Conservation (phyloP, 2,329 filamentous ascomycete genomes). For the Monilinia fructicola region DNA sequence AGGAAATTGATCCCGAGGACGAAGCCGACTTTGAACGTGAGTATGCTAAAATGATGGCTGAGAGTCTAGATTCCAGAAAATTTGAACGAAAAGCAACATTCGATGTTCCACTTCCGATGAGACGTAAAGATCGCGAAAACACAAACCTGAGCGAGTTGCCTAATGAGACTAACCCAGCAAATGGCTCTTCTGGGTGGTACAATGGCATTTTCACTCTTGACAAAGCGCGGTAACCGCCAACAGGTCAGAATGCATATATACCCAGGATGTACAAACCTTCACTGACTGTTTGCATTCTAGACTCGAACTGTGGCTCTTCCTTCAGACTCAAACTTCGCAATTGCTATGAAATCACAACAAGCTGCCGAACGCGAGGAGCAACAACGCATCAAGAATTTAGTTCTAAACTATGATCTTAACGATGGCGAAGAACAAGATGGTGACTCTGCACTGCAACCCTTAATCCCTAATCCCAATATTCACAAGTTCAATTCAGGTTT, state of each 20-base stretch:
- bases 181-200: slow-evolving; percentile 50
- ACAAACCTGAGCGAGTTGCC: slow-evolving; percentile 42
- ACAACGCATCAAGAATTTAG: slow-evolving; percentile 96
- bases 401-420: slow-evolving; percentile 92
- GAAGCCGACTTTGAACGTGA: slow-evolving; percentile 98
- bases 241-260: slow-evolving; percentile 57
- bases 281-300: slow-evolving; percentile 46
- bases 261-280: not conserved
- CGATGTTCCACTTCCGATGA: slow-evolving; percentile 95
- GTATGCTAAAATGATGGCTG: slow-evolving; percentile 97
- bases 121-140: slow-evolving; percentile 64
- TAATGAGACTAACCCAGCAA: slow-evolving; percentile 44
- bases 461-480: slow-evolving; percentile 52
- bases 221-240: slow-evolving; percentile 92
- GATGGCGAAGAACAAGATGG: slow-evolving; percentile 79
- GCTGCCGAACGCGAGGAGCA: slow-evolving; percentile 95
- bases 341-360: slow-evolving; percentile 95
- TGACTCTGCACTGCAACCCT: slow-evolving; percentile 53
- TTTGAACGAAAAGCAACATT: slow-evolving; percentile 94
- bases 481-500: slow-evolving; percentile 54
- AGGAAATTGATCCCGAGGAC: slow-evolving; percentile 86
- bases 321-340: slow-evolving; percentile 88
- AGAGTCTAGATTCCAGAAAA: slow-evolving; percentile 92
- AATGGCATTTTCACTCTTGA: slow-evolving; percentile 97
- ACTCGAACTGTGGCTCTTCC: slow-evolving; percentile 88